Evolutionary conservation across 805 yeast species (phyloP).

Genomic region (Myxozyma vanderwaltii): DNA sequence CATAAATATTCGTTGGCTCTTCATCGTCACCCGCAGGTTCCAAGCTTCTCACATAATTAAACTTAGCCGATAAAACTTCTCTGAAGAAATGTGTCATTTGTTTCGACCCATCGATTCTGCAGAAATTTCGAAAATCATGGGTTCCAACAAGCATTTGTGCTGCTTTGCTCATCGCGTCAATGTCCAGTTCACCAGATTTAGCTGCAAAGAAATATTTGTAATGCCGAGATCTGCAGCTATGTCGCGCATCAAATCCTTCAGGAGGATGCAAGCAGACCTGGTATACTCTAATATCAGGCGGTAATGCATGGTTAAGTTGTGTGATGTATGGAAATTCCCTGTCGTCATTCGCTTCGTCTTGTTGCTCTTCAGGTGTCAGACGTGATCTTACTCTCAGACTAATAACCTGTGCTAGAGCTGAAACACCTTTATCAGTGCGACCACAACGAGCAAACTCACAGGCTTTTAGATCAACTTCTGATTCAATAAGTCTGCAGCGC

Average conservation of each 20-base stretch:
- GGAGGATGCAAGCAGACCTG: slow-evolving; percentile 85
- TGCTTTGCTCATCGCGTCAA: slow-evolving; percentile 69
- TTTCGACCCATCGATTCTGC: slow-evolving; percentile 91
- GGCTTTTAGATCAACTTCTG: slow-evolving; percentile 53
- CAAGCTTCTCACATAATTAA: slow-evolving; percentile 42
- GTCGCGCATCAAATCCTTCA: slow-evolving; percentile 80
- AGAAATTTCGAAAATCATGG: slow-evolving; percentile 91
- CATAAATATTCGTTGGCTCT: slow-evolving; percentile 56
- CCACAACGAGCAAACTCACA: slow-evolving; percentile 89
- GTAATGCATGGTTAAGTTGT: slow-evolving; percentile 74
- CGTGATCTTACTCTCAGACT: slow-evolving; percentile 72
- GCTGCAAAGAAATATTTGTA: slow-evolving; percentile 74
- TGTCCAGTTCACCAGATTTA: slow-evolving; percentile 48
- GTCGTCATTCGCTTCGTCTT: slow-evolving; percentile 55
- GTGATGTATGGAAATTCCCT: slow-evolving; percentile 76
- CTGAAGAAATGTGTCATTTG: slow-evolving; percentile 82
- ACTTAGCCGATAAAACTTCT: slow-evolving; percentile 56
- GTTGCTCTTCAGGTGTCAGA: slow-evolving; percentile 63
- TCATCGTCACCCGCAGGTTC: neutral
- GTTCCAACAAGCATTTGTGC: slow-evolving; percentile 65
- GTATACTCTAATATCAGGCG: slow-evolving; percentile 80
- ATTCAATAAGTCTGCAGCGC: slow-evolving; percentile 63
- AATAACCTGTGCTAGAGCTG: slow-evolving; percentile 94
- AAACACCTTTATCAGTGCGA: slow-evolving; percentile 93
- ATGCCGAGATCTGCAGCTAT: slow-evolving; percentile 84